Evolutionary conservation across 2,329 filamentous ascomycete species (phyloP), one percentile per base, ranked within the genome.

Genomic region (Fusarium goolgardi): DNA sequence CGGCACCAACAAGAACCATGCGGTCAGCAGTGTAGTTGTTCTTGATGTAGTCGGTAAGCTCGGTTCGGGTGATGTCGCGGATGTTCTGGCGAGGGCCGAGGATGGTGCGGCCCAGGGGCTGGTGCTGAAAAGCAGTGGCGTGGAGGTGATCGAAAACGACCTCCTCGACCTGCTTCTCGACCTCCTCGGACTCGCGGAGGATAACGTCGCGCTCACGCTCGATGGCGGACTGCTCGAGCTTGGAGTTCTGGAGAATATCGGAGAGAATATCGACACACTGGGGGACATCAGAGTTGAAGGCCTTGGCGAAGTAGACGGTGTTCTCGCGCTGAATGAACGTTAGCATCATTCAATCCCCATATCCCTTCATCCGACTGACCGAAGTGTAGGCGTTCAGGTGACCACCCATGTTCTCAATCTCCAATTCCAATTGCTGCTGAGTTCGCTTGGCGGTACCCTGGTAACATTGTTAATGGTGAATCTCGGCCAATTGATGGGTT

Each of bases 321-420:
- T 97, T 98, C 84, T 99, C 96, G 82, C 96, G 93, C 94, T 93
- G 76, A 69, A 68, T 67, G 59, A 55, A 47, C 54, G 65, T 78
- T 73, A 78, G 76, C 59, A 49, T 57, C n/a, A 51, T 43, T 65
- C 55, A 51, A 44, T 29, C 37, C 44, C 47, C 34, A 37, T 63
- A 67, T 73, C 67, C 70, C 63, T 68, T 68, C 49, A 63, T 60
- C 75, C 76, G 74, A 83, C 91, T 78, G 90, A 97, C 94, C 86
- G 95, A 98, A 77, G 96, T 99, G 87, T 99, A 99, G 81, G 96
- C 96, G 84, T 99, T 99, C 76, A 99, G 88, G 85, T 99, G 96
- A 71, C 93, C 96, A 81, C 96, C 96, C 93, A 99, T 97, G 86
- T 99, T 99, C 88, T 99, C 96, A 79, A 99, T 98, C 86, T 99